Evolutionary conservation across 2,329 filamentous ascomycete species (phyloP), one percentile per base, ranked within the genome.

Genomic region (Fusarium begoniae): DNA sequence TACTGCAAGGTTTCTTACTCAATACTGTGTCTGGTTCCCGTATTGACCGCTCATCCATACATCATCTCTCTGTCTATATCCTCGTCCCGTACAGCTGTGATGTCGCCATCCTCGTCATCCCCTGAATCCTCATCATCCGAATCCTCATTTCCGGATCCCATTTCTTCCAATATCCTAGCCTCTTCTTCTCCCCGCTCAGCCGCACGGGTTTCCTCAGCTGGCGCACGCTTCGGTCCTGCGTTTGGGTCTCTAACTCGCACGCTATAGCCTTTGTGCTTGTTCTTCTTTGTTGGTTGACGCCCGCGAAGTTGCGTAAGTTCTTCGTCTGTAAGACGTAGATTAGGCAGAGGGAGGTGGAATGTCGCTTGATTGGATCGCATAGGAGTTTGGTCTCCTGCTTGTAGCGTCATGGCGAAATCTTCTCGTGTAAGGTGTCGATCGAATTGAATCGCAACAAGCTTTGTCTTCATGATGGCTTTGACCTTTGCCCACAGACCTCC

Each of bases 401-500:
- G 75, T 2, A 84, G 63, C 2, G 82, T 84, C 22, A 79, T 70
- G 2, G 78, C 76, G 65, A 84, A 84, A 57, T 84, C 82, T 40
- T 77, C 67, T n/a, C 75, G 75, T 3, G 83, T 84, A 2, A 91
- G 81, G 22, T 83, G 83, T 32, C 88, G 85, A 14, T 87, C 85
- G 51, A 89, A 88, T 26, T 90, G 87, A 53, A 95, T 88, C 2
- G 89, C 88, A 17, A 91, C 87, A 78, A 98, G 91, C 83, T 97
- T 98, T 55, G 92, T 91, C 79, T 95, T 94, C 92, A 98, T 95
- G 74, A 97, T 91, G 6, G 93, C 91, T 77, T 95, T 95, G 50
- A 92, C 91, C 79, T 98, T 98, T 50, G 92, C 91, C 86, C 94
- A 92, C 2, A 93, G 91, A 11, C 94, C 94, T 66, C 92, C 92